Conservation (phyloP, 2,329 filamentous ascomycete genomes). For the Botrytis galanthina region DNA sequence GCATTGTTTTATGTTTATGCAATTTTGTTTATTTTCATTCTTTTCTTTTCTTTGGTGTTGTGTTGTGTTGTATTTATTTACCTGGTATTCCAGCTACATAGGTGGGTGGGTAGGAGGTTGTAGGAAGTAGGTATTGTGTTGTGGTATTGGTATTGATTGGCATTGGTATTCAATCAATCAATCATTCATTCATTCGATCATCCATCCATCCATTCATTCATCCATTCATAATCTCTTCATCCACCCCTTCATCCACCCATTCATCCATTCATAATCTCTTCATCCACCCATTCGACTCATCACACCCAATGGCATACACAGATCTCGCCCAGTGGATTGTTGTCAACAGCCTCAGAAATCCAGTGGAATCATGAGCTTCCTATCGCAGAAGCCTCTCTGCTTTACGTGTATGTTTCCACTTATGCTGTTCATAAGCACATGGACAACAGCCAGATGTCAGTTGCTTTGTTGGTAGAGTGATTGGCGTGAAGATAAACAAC, state of each 20-base stretch:
- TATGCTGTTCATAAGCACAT: not conserved
- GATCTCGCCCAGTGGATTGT: not conserved
- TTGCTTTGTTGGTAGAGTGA: too few relatives aligned
- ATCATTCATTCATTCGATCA: not conserved
- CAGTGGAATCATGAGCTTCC: not conserved
- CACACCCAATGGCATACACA: not conserved
- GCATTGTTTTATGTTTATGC: constrained; percentile 1
- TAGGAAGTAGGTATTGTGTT: too few relatives aligned
- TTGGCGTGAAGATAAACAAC: not conserved
- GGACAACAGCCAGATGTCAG: not conserved
- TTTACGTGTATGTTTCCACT: not conserved
- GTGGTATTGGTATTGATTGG: not conserved
- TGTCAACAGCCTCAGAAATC: not conserved
- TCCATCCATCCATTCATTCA: not conserved
- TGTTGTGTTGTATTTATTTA: too few relatives aligned
- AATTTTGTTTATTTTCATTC: not conserved
- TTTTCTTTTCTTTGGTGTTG: not conserved
- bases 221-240: too few relatives aligned
- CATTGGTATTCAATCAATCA: not conserved
- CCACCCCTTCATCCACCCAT: not conserved
- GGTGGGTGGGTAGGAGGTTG: not conserved
- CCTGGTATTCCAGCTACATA: not conserved
- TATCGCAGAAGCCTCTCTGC: not conserved
- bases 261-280: not conserved
- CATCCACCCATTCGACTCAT: not conserved